Evolutionary conservation across 257 asterid species (phyloP), one percentile per base, ranked within the genome.

Genomic region (Scutellaria barbata): DNA sequence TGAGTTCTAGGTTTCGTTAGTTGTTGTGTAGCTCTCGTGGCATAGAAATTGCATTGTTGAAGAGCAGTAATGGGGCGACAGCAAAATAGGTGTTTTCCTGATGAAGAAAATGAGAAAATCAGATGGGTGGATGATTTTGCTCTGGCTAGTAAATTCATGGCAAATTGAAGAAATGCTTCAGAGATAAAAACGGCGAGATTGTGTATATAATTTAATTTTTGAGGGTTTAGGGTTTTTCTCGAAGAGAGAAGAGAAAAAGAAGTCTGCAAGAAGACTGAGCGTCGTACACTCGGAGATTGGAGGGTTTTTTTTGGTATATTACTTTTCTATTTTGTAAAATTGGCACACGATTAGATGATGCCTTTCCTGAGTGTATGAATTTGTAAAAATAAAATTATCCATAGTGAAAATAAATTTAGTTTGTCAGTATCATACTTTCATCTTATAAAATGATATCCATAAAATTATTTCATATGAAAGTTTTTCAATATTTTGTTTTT

Each of bases 121-220:
- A 71, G 64, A 41, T 66, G 81, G 40, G 71, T 48, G 10, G 88
- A 51, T 17, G 73, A 37, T 50, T 58, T 84, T 17, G 85, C 79
- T 71, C 86, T 81, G 46, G 82, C 71, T 6, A 89, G 66, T 68
- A 80, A 50, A 80, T 87, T 89, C 97, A 92, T 92, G 81, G 83
- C 77, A 11, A 52, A 0, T 37, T 56, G 66, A 47, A 63, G 20
- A 10, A 48, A 40, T 25, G 64, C 4, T 43, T 64, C 45, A 9
- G 20, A 22, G 48, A 53, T 30, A 30, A n/a, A 6, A 55, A 22
- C 17, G 47, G 22, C 40, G 45, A 48, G 35, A 59, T 35, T 68
- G 9, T 30, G 39, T 10, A 12, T 25, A 10, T 16, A 72, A 48
- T 55, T 56, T 66, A 30, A 30, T 79, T 79, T 76, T 18, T 0